These are phyloP conservation scores for Mesembryanthemum crystallinum DNA, from an alignment of 148 eudicot species.

Conservation along the genomic window DNA sequence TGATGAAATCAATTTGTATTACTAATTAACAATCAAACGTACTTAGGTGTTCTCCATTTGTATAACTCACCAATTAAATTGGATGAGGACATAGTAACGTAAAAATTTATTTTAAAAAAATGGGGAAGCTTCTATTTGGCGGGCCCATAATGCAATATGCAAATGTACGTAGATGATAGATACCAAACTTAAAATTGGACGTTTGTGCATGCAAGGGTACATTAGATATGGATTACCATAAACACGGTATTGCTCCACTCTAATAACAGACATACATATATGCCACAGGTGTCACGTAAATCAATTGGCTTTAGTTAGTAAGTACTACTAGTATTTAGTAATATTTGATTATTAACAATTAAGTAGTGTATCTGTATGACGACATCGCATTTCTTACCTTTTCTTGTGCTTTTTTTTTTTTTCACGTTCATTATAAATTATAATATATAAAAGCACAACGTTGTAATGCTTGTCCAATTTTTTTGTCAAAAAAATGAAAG, in stretches of 20 bases:
- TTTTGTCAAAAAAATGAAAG: slow-evolving; percentile 27
- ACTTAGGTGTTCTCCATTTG: too few relatives aligned
- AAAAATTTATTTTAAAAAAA: too few relatives aligned
- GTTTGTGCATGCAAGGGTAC: slow-evolving; percentile 20
- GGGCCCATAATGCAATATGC: background rate
- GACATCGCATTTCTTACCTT: slow-evolving; percentile 2
- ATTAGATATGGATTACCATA: slow-evolving; percentile 4
- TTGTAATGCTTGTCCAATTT: background rate
- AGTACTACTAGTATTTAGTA: background rate
- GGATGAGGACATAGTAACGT: too few relatives aligned
- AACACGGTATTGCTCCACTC: background rate
- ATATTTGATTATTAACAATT: background rate
- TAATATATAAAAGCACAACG: background rate
- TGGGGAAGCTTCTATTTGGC: too few relatives aligned
- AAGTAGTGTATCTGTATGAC: background rate
- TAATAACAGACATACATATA: background rate
- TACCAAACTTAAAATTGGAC: background rate
- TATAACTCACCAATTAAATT: too few relatives aligned
- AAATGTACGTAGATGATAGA: background rate
- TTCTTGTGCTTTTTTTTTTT: background rate
- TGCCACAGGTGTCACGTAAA: background rate
- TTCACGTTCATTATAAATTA: slow-evolving; percentile 2
- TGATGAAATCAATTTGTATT: too few relatives aligned
- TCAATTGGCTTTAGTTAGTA: too few relatives aligned
- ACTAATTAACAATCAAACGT: too few relatives aligned